Conservation (phyloP, 2,329 filamentous ascomycete genomes). For the Colletotrichum sp. region DNA sequence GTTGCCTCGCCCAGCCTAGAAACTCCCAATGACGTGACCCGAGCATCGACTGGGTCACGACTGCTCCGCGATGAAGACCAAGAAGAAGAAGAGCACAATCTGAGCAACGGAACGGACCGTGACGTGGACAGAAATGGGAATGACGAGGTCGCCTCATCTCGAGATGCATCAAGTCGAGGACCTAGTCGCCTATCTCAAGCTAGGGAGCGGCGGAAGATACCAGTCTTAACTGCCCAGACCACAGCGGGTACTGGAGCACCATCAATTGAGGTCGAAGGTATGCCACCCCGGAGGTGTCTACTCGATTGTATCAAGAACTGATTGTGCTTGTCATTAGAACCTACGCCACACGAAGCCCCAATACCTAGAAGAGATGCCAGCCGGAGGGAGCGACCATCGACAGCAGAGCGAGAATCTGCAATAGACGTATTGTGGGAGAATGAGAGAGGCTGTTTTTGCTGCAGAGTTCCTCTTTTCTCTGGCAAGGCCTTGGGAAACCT, state of each 20-base stretch:
- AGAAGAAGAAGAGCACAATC: background rate
- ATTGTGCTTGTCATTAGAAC: background rate
- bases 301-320: background rate
- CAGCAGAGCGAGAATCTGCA: constrained; percentile 52
- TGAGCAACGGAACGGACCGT: background rate
- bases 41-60: constrained; percentile 7
- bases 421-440: constrained; percentile 96
- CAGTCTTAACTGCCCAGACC: background rate
- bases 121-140: background rate
- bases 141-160: background rate
- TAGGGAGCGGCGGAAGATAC: background rate
- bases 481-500: constrained; percentile 82
- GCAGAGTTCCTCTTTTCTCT: constrained; percentile 90
- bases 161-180: background rate
- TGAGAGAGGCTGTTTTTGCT: constrained; percentile 88
- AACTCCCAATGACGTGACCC: background rate
- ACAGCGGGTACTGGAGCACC: constrained; percentile 2
- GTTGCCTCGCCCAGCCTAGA: constrained; percentile 9
- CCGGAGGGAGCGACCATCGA: background rate
- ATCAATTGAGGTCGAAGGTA: constrained; percentile 23
- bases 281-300: background rate
- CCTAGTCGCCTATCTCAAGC: background rate
- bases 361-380: background rate
- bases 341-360: constrained; percentile 8
- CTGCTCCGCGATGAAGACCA: constrained; percentile 10